Conservation (phyloP, 1,284 basidiomycete species). For the Ceratobasidium sp. region DNA sequence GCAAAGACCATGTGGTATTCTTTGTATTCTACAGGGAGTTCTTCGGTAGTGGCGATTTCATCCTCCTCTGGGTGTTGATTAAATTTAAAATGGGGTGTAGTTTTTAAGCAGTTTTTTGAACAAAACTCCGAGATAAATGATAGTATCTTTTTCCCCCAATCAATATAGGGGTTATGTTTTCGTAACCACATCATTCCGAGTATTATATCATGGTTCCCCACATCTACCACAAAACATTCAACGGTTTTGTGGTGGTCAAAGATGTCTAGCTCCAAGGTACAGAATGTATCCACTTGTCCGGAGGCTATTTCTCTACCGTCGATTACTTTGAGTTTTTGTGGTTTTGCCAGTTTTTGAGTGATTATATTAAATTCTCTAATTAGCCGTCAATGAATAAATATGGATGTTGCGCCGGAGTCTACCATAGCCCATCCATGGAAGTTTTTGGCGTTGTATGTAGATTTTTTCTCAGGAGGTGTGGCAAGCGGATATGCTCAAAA, state of each 20-base stretch:
- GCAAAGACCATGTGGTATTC: conserved; percentile 42
- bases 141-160: conserved; percentile 31
- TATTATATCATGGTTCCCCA: conserved; percentile 30
- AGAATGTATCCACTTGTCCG: not conserved
- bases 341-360: not conserved
- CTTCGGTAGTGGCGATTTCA: not conserved
- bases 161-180: conserved; percentile 40
- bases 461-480: no score
- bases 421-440: no score
- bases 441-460: no score
- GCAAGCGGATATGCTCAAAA: no score
- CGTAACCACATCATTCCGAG: conserved; percentile 45
- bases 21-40: conserved; percentile 30
- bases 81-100: not conserved
- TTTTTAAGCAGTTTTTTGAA: not conserved
- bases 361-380: not conserved
- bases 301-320: not conserved
- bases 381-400: not conserved
- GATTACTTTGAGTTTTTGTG: not conserved
- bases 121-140: not conserved
- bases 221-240: not conserved
- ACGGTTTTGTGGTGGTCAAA: no score
- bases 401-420: not conserved
- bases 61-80: no score
- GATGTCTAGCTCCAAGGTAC: no score